Evolutionary conservation across 306 rosid genomes (phyloP), one percentile per base, ranked within the genome.

Genomic region (Lathyrus tuberosus): DNA sequence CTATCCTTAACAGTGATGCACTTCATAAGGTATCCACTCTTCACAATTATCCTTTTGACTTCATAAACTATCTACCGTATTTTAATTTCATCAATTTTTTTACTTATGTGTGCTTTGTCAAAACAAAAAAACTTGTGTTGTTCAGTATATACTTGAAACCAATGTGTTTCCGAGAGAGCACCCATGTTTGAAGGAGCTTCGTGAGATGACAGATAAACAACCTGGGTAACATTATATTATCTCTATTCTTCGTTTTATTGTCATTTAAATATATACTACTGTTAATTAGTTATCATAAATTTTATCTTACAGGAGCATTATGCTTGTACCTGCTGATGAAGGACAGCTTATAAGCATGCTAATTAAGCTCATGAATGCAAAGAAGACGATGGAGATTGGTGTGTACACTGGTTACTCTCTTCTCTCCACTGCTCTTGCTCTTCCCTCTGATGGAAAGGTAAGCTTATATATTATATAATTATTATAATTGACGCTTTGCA

Each of bases 351-450:
- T 91, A 78, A 84, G 69, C 76, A 82, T 91, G 93, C 81, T 91
- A 2, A 46, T 92, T 68, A 92, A 92, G 84, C 84, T 92, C 14
- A 87, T 81, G 4, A 26, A 26, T 26, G 30, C 30, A 3, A 26
- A 26, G 30, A 26, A 26, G 30, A 26, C 30, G 30, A 26, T 26
- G 30, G 30, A 26, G 30, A 26, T 26, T 26, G 30, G 40, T 65
- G 97, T 92, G 53, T 92, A 56, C 85, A 92, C 97, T 5, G 97
- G 97, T 14, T 92, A 92, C 73, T 92, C 97, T 42, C 86, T 92
- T 28, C 96, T 92, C 0, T 87, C 95, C 72, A 87, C 96, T 0
- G 97, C 96, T 40, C 82, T 92, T 5, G 97, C 97, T 48, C 77
- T 92, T 70, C 97, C 96, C 0, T 80, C 78, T 2, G 89, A 89